Evolutionary conservation across 2,329 filamentous ascomycete species (phyloP).

Genomic region (Cyclaneusma minus): DNA sequence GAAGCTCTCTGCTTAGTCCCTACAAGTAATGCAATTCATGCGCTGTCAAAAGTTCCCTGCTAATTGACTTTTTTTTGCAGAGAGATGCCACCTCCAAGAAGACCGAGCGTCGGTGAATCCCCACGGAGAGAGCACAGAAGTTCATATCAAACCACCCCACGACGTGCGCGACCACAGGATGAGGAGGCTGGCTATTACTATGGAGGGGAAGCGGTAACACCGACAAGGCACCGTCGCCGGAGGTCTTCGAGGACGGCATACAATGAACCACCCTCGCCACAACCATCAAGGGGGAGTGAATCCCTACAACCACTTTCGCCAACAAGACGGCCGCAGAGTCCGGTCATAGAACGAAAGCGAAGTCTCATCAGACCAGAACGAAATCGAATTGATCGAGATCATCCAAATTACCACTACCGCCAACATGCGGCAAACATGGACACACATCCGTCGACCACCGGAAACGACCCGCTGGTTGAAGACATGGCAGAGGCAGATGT

Average conservation of each 20-base stretch:
- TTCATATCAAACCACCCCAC: slow-evolving; percentile 52
- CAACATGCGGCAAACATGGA: slow-evolving; percentile 91
- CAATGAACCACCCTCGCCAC: slow-evolving; percentile 40
- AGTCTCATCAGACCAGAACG: slow-evolving; percentile 84
- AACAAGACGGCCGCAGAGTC: slow-evolving; percentile 8
- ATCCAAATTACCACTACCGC: slow-evolving; percentile 91
- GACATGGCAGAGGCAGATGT: slow-evolving; percentile 35
- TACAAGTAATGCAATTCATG: too few relatives aligned
- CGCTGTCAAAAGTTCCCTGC: too few relatives aligned
- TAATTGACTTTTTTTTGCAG: slow-evolving; percentile 20
- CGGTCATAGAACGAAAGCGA: slow-evolving; percentile 49
- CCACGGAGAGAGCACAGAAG: slow-evolving; percentile 44
- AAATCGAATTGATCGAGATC: slow-evolving; percentile 67
- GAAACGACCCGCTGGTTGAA: slow-evolving; percentile 77
- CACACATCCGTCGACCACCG: slow-evolving; percentile 78
- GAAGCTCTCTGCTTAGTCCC: too few relatives aligned
- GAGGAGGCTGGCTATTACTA: slow-evolving; percentile 42
- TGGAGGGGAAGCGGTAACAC: slow-evolving; percentile 4
- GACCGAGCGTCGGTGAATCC: slow-evolving; percentile 44
- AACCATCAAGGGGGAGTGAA: slow-evolving; percentile 34
- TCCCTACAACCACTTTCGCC: slow-evolving; percentile 19
- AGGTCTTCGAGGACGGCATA: slow-evolving; percentile 41
- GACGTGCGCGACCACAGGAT: slow-evolving; percentile 50
- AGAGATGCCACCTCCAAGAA: slow-evolving; percentile 43
- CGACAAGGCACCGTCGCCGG: slow-evolving; percentile 32